A percentile compares a stretch with the other conserved stretches of the same genome.
These are phyloP conservation scores for Colletotrichum eremochloae DNA, from an alignment of 2,329 filamentous ascomycete genomes.

Conservation along the genomic window DNA sequence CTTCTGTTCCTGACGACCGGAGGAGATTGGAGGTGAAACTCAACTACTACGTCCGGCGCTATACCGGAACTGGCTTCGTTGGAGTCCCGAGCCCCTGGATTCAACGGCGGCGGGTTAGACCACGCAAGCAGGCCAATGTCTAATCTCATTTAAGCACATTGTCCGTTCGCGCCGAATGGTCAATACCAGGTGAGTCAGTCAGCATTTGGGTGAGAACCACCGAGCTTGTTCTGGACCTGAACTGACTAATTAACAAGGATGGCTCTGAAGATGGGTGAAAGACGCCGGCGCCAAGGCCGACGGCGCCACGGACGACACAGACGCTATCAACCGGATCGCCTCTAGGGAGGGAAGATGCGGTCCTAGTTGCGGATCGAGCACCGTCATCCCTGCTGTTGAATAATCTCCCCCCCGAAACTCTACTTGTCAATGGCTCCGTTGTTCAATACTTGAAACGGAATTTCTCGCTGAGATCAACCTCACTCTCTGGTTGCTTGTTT, in stretches of 20 bases:
- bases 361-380: not conserved
- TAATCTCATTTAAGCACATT: not conserved
- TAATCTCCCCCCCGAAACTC: constrained; percentile 61
- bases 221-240: not conserved
- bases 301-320: constrained; percentile 63
- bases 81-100: not conserved
- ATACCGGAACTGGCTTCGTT: not conserved
- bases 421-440: constrained; percentile 68
- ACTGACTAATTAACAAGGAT: not conserved
- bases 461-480: constrained; percentile 64
- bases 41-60: not conserved
- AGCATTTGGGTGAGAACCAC: not conserved
- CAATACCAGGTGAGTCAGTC: not conserved
- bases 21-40: not conserved
- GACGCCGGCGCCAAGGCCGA: constrained; percentile 39
- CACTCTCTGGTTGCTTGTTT: not conserved
- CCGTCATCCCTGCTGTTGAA: not conserved
- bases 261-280: not conserved
- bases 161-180: not conserved
- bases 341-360: constrained; percentile 51
- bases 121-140: not conserved
- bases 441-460: constrained; percentile 75
- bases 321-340: constrained; percentile 64
- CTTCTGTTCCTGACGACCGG: not conserved
- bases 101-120: not conserved